Conservation (phyloP, 768 basidiomycete species). For the Phylloporus arenicola region DNA sequence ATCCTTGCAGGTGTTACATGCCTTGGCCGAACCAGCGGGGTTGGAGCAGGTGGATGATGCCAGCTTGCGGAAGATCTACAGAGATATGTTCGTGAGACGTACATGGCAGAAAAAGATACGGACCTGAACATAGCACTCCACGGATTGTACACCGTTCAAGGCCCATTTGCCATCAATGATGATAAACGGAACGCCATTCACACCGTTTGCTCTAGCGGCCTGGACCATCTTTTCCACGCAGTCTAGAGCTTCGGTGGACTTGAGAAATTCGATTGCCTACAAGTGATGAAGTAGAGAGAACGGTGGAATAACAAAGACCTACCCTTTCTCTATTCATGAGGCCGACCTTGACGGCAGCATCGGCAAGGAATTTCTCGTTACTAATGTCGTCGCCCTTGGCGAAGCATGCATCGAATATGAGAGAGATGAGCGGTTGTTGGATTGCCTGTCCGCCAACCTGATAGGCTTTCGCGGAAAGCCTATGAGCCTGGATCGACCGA, state of each 20-base stretch:
- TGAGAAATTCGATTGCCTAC: constrained; percentile 39
- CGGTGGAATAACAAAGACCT: constrained; percentile 2
- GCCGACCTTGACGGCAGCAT: constrained; percentile 35
- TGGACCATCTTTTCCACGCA: constrained; percentile 39
- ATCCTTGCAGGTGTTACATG: constrained; percentile 22
- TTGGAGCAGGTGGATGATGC: constrained; percentile 12
- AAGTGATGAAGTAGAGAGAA: neutral
- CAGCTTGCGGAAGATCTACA: constrained; percentile 31
- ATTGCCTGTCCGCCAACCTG: constrained; percentile 36
- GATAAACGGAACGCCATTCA: constrained; percentile 49
- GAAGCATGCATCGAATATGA: constrained; percentile 38
- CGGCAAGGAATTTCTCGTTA: constrained; percentile 30
- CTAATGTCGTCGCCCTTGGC: constrained; percentile 38
- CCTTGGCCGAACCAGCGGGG: constrained; percentile 1
- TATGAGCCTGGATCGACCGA: constrained; percentile 39
- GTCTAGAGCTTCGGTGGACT: constrained; percentile 34
- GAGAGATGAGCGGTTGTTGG: constrained; percentile 34
- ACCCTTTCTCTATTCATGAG: constrained; percentile 38
- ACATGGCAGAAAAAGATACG: constrained; percentile 1
- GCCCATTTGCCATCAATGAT: constrained; percentile 44
- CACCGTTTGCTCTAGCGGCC: constrained; percentile 38
- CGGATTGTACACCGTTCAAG: constrained; percentile 39
- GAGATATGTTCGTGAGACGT: neutral
- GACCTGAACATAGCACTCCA: constrained; percentile 38
- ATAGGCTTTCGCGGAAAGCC: constrained; percentile 42